Conservation (phyloP, 225 moss, liverwort and hornwort species). For the Anthoceros angustus region DNA sequence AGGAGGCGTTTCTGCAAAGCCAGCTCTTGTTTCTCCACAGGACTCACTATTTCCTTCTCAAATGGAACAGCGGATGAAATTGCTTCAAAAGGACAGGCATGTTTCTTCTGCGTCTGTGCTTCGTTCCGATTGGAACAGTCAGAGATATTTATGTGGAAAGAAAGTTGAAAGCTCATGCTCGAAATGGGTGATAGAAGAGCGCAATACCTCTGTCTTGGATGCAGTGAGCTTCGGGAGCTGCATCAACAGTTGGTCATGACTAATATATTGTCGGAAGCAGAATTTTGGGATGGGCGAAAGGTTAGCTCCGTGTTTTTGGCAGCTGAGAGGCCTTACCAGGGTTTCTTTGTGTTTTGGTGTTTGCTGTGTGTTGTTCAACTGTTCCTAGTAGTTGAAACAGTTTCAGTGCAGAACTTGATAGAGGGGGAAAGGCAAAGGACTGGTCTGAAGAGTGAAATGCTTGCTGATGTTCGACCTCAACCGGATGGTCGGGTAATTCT, state of each 20-base stretch:
- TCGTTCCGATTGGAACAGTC: not conserved
- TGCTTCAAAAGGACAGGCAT: constrained; percentile 60
- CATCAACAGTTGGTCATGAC: constrained; percentile 68
- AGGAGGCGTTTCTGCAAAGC: constrained; percentile 9
- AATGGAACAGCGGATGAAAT: constrained; percentile 65
- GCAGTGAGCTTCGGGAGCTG: constrained; percentile 65
- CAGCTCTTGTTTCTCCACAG: constrained; percentile 10
- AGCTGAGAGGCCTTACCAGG: not conserved
- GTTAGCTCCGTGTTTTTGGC: constrained; percentile 5
- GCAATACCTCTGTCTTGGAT: not conserved
- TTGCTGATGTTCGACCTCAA: constrained; percentile 78
- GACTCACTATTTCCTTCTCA: constrained; percentile 59
- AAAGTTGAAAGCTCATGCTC: not conserved
- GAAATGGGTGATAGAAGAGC: not conserved
- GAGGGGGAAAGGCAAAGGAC: constrained; percentile 80
- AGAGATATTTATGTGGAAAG: too few relatives aligned
- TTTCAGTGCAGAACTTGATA: constrained; percentile 38
- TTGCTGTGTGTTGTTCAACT: not conserved
- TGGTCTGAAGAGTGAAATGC: constrained; percentile 89
- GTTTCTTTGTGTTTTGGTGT: not conserved
- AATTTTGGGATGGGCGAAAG: constrained; percentile 86
- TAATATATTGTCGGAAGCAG: constrained; percentile 45
- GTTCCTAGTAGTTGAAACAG: not conserved
- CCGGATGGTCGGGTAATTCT: constrained; percentile 55
- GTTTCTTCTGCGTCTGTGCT: not conserved